A percentile compares a stretch with the other conserved stretches of the same genome.
Evolutionary conservation across 2,329 filamentous ascomycete genomes (phyloP).

Genomic region (Pseudocercospora crystallina): DNA sequence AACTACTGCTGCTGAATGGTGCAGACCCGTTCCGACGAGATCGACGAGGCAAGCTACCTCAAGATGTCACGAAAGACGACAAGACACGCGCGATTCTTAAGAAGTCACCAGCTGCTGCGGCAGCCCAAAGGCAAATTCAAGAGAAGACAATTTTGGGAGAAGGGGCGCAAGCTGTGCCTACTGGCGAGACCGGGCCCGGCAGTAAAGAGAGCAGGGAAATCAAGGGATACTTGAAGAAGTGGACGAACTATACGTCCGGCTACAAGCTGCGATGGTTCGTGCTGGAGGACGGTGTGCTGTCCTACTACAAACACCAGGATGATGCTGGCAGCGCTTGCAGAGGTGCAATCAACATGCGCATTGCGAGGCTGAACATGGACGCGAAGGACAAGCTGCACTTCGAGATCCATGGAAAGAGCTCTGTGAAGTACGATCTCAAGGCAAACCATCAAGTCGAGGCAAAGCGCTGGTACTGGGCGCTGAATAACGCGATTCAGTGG

Average conservation of each 20-base stretch:
- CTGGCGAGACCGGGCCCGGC: conserved; percentile 56
- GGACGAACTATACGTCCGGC: conserved; percentile 97
- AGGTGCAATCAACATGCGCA: conserved; percentile 98
- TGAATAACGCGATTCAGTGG: conserved; percentile 99
- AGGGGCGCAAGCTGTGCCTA: conserved; percentile 46
- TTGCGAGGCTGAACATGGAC: conserved; percentile 92
- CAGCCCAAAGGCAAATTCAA: conserved; percentile 91
- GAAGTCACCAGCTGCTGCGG: conserved; percentile 88
- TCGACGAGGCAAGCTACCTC: conserved; percentile 90
- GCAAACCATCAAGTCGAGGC: conserved; percentile 98
- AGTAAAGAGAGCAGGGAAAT: conserved; percentile 91
- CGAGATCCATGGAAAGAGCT: conserved; percentile 96
- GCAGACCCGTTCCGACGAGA: conserved; percentile 95
- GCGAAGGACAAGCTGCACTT: conserved; percentile 96
- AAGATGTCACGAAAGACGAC: conserved; percentile 96
- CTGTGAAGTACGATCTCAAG: conserved; percentile 96
- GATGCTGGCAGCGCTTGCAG: conserved; percentile 94
- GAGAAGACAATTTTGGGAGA: conserved; percentile 94
- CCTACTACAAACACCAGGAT: conserved; percentile 99
- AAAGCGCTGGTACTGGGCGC: conserved; percentile 97
- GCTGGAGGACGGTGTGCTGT: conserved; percentile 92
- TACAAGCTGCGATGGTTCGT: conserved; percentile 99
- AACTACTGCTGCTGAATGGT: conserved; percentile 86
- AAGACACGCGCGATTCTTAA: conserved; percentile 84
- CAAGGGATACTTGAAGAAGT: conserved; percentile 98